phyloP scores from a whole-genome alignment of 306 rosid species.

The Mucuna pruriens region DNA sequence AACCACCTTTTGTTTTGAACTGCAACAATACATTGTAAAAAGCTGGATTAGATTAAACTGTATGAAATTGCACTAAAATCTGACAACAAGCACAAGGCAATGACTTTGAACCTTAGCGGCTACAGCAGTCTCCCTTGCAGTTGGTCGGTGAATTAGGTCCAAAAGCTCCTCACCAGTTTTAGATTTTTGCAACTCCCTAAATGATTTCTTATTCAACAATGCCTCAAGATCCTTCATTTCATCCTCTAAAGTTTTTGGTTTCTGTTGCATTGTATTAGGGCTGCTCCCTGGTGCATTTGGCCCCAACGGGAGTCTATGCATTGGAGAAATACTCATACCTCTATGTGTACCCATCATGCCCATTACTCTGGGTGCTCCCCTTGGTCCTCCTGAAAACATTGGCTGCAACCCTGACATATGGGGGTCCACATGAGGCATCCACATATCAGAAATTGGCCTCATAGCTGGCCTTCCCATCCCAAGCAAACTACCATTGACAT shows the following conservation, averaged over 20 bases:
- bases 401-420: slow-evolving; percentile 63
- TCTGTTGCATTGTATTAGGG: slow-evolving; percentile 55
- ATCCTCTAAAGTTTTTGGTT: slow-evolving; percentile 71
- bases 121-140: slow-evolving; percentile 91
- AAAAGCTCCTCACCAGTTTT: slow-evolving; percentile 95
- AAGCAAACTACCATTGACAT: slow-evolving; percentile 59
- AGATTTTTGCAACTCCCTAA: slow-evolving; percentile 79
- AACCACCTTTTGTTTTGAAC: slow-evolving; percentile 94
- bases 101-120: slow-evolving; percentile 82
- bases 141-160: slow-evolving; percentile 95
- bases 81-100: slow-evolving; percentile 7
- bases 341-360: slow-evolving; percentile 73
- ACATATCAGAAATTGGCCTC: slow-evolving; percentile 73
- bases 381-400: slow-evolving; percentile 65
- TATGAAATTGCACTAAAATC: slow-evolving; percentile 1
- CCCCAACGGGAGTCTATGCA: slow-evolving; percentile 72
- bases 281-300: slow-evolving; percentile 55
- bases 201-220: slow-evolving; percentile 86
- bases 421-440: slow-evolving; percentile 77
- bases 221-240: slow-evolving; percentile 93
- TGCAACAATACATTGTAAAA: slow-evolving; percentile 48
- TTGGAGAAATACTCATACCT: slow-evolving; percentile 66
- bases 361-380: slow-evolving; percentile 66
- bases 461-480: slow-evolving; percentile 66
- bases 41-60: slow-evolving; percentile 23